Base-by-base conservation (phyloP, 352 stramenopile genomes). In the Thalassiosira oceanica region DNA sequence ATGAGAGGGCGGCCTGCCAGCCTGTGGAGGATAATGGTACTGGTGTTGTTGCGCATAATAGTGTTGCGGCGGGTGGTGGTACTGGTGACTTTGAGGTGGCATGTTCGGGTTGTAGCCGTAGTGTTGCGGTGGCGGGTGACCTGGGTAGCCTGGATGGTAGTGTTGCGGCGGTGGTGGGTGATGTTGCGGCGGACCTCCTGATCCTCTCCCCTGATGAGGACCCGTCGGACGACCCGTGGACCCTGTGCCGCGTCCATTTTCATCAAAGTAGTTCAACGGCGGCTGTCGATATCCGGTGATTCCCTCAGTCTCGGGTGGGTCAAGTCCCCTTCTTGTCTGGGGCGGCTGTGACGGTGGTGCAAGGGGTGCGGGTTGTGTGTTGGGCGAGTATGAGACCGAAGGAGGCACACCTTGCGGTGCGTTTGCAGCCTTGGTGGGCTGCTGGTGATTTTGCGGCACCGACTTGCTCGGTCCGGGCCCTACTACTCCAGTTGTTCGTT, bases 261-360 rank as follows among this genome's bases (percentile, higher is more conserved):
- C 63, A 4, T 62, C 52, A 36, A 55, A 54, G 28, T 77, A 77
- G 36, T 44, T 52, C 44, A 77, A 52, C 37, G 67, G 67, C 39
- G 58, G 58, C 35, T 70, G 57, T 33, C 58, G 66, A 71, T 71
- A 77, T 23, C 67, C 67, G 11, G 67, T 61, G 18, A 71, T 54
- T 29, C 67, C 67, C 36, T 48, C 41, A 18, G 57, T 48, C 29
- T 74, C 64, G 11, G 67, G n/a, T n/a, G n/a, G n/a, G n/a, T n/a
- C n/a, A n/a, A n/a, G n/a, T n/a, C n/a, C n/a, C n/a, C n/a, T n/a
- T n/a, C n/a, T n/a, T n/a, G n/a, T n/a, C n/a, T n/a, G n/a, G n/a
- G n/a, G n/a, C n/a, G n/a, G n/a, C n/a, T n/a, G n/a, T n/a, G n/a
- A n/a, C n/a, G n/a, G n/a, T n/a, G n/a, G n/a, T n/a, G n/a, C n/a